Evolutionary conservation across 2,329 filamentous ascomycete species (phyloP).

Genomic region (Fusarium xyrophilum): DNA sequence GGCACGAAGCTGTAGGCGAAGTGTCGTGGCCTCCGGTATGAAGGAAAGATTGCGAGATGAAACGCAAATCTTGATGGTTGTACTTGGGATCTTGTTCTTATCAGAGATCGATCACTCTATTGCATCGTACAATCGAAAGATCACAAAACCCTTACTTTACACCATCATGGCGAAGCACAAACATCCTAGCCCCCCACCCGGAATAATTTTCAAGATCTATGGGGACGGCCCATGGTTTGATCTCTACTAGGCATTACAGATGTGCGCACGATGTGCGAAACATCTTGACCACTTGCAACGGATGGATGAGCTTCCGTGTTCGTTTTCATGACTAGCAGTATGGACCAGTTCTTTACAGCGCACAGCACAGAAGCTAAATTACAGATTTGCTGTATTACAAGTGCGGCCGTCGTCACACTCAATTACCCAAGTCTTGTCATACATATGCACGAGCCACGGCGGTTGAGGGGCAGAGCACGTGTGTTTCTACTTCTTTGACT

Average conservation of each 20-base stretch:
- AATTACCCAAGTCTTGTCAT: neutral
- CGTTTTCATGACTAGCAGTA: neutral
- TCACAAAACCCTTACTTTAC: neutral
- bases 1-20: neutral
- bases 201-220: neutral
- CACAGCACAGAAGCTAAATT: neutral
- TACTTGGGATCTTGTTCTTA: slow-evolving; percentile 1
- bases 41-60: neutral
- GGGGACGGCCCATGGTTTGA: neutral
- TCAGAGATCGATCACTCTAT: neutral
- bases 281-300: neutral
- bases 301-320: slow-evolving; percentile 1
- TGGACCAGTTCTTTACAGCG: neutral
- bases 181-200: neutral
- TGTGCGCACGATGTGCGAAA: neutral
- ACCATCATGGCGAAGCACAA: neutral
- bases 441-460: neutral
- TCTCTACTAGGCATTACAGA: neutral
- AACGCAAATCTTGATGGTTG: slow-evolving; percentile 2
- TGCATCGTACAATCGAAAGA: neutral
- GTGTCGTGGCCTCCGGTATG: neutral
- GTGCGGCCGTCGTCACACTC: neutral
- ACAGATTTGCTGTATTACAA: neutral
- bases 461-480: neutral
- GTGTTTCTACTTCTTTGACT: neutral